These are phyloP conservation scores for Diaporthe vaccinii DNA, from an alignment of 2,329 filamentous ascomycete genomes.

Conservation along the genomic window DNA sequence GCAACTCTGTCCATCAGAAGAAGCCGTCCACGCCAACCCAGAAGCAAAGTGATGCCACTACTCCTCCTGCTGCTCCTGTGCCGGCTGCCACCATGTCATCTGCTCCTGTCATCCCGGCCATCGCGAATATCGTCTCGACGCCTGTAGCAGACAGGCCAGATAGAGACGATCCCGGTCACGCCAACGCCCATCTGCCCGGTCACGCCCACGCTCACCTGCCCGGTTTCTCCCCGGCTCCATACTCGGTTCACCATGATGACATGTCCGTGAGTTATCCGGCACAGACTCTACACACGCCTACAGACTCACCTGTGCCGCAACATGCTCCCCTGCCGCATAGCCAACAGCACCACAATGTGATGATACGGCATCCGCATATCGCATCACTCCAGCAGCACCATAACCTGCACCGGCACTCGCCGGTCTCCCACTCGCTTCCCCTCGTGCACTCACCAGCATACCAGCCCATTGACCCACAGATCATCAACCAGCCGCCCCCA, in stretches of 20 bases:
- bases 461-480: slow-evolving; percentile 72
- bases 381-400: slow-evolving; percentile 49
- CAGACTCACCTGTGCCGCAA: slow-evolving; percentile 47
- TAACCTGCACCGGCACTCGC: slow-evolving; percentile 46
- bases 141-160: slow-evolving; percentile 10
- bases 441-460: slow-evolving; percentile 52
- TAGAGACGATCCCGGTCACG: slow-evolving; percentile 29
- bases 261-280: slow-evolving; percentile 58
- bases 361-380: slow-evolving; percentile 36
- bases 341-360: slow-evolving; percentile 27
- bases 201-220: slow-evolving; percentile 43
- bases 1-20: slow-evolving; percentile 23
- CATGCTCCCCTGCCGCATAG: slow-evolving; percentile 43
- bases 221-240: slow-evolving; percentile 52
- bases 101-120: slow-evolving; percentile 44
- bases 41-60: slow-evolving; percentile 32
- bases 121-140: slow-evolving; percentile 13
- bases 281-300: slow-evolving; percentile 47
- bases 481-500: slow-evolving; percentile 61
- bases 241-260: slow-evolving; percentile 61
- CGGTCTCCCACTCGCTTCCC: slow-evolving; percentile 50
- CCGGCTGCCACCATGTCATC: slow-evolving; percentile 42
- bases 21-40: slow-evolving; percentile 36
- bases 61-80: slow-evolving; percentile 25
- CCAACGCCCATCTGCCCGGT: slow-evolving; percentile 24